phyloP scores from a whole-genome alignment of 495 filamentous ascomycete genomes.

The Penicillium alfredii region DNA sequence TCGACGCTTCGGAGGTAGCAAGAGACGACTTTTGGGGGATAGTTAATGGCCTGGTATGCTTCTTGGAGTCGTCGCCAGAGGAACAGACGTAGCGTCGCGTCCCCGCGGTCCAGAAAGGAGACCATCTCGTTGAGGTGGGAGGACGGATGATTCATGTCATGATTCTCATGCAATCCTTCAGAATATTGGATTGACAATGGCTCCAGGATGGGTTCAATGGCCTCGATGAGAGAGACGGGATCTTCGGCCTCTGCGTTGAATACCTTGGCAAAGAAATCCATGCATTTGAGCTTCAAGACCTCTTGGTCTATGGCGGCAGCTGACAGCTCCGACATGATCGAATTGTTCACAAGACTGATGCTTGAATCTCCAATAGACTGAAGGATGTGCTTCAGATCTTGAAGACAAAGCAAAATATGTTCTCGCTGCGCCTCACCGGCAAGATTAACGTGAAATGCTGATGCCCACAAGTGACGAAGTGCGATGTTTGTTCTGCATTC shows the following conservation, averaged over 20 bases:
- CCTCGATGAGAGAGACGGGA: constrained; percentile 79
- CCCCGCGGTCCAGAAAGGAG: constrained; percentile 74
- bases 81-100: constrained; percentile 73
- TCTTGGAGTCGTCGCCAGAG: constrained; percentile 83
- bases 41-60: constrained; percentile 77
- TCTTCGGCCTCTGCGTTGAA: constrained; percentile 63
- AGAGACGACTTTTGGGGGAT: constrained; percentile 77
- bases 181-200: constrained; percentile 50
- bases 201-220: constrained; percentile 85
- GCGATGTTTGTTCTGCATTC: constrained; percentile 26
- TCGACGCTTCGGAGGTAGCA: constrained; percentile 82
- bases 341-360: constrained; percentile 76
- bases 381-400: constrained; percentile 56
- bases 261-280: constrained; percentile 89
- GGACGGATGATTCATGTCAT: constrained; percentile 11
- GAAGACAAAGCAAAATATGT: constrained; percentile 73
- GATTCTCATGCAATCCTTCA: constrained; percentile 13
- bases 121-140: constrained; percentile 62
- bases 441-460: constrained; percentile 66
- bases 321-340: constrained; percentile 84
- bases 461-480: constrained; percentile 77
- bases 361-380: constrained; percentile 30
- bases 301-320: constrained; percentile 75
- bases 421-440: constrained; percentile 63
- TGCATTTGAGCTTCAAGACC: constrained; percentile 83